Conservation (phyloP, 2,329 filamentous ascomycete species). For the Xenoacremonium recifei region DNA sequence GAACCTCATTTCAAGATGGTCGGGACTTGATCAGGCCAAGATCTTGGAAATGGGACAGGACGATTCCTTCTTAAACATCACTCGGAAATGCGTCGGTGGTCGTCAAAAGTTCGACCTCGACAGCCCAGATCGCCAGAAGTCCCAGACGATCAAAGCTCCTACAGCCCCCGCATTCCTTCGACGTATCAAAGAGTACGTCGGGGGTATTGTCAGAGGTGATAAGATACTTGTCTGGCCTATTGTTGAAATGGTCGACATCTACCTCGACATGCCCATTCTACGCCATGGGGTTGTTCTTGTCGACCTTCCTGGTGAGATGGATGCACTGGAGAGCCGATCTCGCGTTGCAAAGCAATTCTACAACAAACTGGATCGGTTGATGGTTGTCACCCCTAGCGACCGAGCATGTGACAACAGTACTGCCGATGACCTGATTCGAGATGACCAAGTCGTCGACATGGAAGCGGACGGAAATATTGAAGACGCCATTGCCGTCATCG, state of each 20-base stretch:
- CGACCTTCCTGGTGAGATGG: constrained; percentile 15
- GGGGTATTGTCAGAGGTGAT: background rate
- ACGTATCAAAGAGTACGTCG: background rate
- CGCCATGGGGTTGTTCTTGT: constrained; percentile 14
- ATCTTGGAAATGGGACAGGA: constrained; percentile 4
- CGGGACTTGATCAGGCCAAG: background rate
- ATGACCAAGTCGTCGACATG: constrained; percentile 8
- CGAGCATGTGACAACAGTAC: constrained; percentile 16
- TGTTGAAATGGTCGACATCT: background rate
- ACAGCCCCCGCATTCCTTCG: background rate
- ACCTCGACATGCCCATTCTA: constrained; percentile 4
- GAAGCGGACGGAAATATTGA: constrained; percentile 12
- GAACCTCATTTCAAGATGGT: constrained; percentile 9
- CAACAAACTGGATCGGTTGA: constrained; percentile 6
- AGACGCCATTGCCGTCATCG: constrained; percentile 3
- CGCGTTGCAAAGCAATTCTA: constrained; percentile 6
- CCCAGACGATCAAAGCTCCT: background rate
- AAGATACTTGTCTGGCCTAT: background rate
- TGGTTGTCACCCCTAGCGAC: constrained; percentile 11
- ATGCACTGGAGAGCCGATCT: constrained; percentile 10
- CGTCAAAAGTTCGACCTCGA: background rate
- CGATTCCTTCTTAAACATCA: background rate
- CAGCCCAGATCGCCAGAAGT: background rate
- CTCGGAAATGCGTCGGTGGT: background rate
- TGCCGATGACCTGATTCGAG: constrained; percentile 9